Base-by-base conservation (phyloP, 2,329 filamentous ascomycete genomes). In the Cyphellophora europaea region DNA sequence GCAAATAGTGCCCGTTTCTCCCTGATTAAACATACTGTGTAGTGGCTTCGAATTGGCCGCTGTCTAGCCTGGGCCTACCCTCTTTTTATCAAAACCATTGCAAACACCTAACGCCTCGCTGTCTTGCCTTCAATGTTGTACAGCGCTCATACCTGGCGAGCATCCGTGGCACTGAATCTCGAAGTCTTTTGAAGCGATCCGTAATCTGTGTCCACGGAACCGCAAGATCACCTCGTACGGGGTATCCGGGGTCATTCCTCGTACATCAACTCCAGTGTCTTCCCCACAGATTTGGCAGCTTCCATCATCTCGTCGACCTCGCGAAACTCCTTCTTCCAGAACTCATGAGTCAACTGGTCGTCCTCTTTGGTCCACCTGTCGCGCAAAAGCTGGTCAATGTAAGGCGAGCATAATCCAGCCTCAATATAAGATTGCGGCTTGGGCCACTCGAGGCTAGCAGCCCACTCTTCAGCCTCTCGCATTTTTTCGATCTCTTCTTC, bases 381-480 rank as follows among this genome's bases (percentile, higher is more conserved):
- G 27, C 36, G 40, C 16, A 45, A 29, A n/a, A 45, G 34, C 6
- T 41, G 30, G 12, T 33, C 38, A 30, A 45, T 38, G 15, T 41
- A 43, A 5, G 19, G 19, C 3, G 37, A 38, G 3, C 31, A 35
- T 5, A 41, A 30, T 5, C 43, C 43, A 10, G 40, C 40, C 29
- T 45, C 35, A 27, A 41, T 36, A 15, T 45, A 45, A 13, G 43
- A 39, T 25, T 45, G 40, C 15, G 36, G 27, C 31, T 29, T 19
- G 6, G 32, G 34, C 29, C 30, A 32, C 17, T 35, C 27, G 19
- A 45, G 27, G 13, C 35, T 36, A 14, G 23, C 29, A 6, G 40
- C 43, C 43, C 43, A 45, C n/a, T 36, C 34, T 25, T 45, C 43
- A 21, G 36, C 33, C 19, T 43, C 43, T 8, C 40, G 43, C 43